phyloP scores from a whole-genome alignment of 2,329 filamentous ascomycete genomes.

The Epicoccum sorghinum region DNA sequence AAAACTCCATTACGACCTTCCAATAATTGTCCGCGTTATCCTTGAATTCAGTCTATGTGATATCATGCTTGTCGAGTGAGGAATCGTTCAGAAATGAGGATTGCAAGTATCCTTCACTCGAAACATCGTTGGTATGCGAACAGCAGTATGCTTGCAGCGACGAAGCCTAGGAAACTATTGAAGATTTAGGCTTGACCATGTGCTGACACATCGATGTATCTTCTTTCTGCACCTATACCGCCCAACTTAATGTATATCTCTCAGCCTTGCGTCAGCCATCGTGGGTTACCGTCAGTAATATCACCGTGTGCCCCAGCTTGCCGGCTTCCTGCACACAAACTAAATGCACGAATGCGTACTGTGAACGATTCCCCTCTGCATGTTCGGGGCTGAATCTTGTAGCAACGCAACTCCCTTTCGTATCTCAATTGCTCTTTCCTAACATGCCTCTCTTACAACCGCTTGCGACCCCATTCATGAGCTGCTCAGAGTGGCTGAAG shows the following conservation, averaged over 20 bases:
- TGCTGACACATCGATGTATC: too few species aligned
- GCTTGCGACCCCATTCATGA: background rate
- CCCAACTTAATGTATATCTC: background rate
- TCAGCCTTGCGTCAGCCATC: background rate
- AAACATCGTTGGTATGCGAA: background rate
- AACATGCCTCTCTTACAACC: background rate
- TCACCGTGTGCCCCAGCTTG: background rate
- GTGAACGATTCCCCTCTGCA: background rate
- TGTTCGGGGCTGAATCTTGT: conserved; percentile 1
- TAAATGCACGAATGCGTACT: background rate
- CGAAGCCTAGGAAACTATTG: background rate
- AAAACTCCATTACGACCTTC: conserved; percentile 36
- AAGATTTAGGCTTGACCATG: too few species aligned
- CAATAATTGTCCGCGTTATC: background rate
- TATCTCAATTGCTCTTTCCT: background rate
- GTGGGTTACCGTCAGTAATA: background rate
- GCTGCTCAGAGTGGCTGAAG: background rate
- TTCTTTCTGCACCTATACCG: too few species aligned
- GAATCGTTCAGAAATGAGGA: too few species aligned
- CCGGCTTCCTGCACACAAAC: background rate
- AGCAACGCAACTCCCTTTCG: background rate
- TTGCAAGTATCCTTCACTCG: background rate
- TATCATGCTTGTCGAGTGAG: too few species aligned
- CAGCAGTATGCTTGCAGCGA: background rate
- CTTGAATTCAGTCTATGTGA: too few species aligned